A percentile compares a stretch with the other conserved stretches of the same genome.
Evolutionary conservation across 257 asterid genomes (phyloP).

Genomic region (Henckelia pumila): DNA sequence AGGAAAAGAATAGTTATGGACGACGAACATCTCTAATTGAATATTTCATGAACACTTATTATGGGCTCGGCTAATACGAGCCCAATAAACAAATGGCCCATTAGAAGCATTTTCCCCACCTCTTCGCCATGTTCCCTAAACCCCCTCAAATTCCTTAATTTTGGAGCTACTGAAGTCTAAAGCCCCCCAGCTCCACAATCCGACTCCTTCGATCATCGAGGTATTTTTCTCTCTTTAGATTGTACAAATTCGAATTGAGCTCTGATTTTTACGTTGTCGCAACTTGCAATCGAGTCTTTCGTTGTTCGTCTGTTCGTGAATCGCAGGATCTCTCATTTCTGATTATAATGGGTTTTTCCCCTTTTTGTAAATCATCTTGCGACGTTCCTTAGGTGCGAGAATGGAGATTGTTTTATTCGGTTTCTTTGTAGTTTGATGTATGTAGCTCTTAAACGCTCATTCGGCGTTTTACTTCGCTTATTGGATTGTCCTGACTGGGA

Average conservation of each 20-base stretch:
- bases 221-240: conserved; percentile 10
- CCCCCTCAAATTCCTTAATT: conserved; percentile 12
- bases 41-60: background rate
- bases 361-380: background rate
- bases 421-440: background rate
- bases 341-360: no score
- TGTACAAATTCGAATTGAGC: background rate
- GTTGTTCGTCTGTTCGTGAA: background rate
- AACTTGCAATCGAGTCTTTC: background rate
- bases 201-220: conserved; percentile 18
- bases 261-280: background rate
- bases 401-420: background rate
- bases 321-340: background rate
- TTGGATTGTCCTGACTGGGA: background rate
- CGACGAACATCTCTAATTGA: no score
- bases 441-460: background rate
- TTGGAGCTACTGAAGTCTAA: conserved; percentile 19
- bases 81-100: background rate
- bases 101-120: background rate
- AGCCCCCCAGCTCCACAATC: conserved; percentile 27
- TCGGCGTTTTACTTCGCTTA: background rate
- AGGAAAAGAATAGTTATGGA: no score
- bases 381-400: background rate
- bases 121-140: background rate
- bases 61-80: conserved; percentile 16